Evolutionary conservation across 164 flowering plant species (phyloP), one percentile per base, ranked within the genome.

Genomic region (Stephania cephalantha): DNA sequence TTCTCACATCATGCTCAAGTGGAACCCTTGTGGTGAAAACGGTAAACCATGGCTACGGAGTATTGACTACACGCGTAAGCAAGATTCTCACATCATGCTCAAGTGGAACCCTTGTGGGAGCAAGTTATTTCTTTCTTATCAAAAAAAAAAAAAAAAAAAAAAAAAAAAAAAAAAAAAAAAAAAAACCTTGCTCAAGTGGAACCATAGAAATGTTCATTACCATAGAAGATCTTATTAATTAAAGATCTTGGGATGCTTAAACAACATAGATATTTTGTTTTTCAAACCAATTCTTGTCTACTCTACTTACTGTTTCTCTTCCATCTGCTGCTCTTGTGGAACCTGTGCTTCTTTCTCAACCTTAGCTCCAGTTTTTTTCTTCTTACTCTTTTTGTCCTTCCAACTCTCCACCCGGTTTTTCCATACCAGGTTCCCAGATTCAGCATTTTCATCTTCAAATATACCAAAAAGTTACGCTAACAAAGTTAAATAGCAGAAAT

Each of bases 351-450:
- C 91, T 58, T 83, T 80, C 35, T 64, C 84, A 68, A 63, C 84
- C 66, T 61, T 61, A 61, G 66, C 20, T 61, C 9, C 8, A n/a
- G 7, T 61, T 75, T 85, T 86, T 73, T 80, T 80, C 85, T 91
- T 91, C 84, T 86, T 86, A 76, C 80, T 84, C 82, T 90, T 91
- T 81, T 93, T 93, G 18, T 89, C 97, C 81, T 86, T 93, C 99
- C 99, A 95, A 77, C 98, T 92, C 76, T 90, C 97, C 70, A 95
- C 95, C 66, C 99, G 83, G 76, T 90, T 93, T 89, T 91, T 93
- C 98, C 99, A 95, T 63, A 95, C 85, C 7, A 97, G 92, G 81
- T 92, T 93, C 75, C 97, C 98, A 69, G 84, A 79, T 73, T 95
- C 98, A 76, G 87, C 90, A 82, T 86, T 85, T 48, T 84, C 46